Evolutionary conservation across 441 rosid genomes (phyloP).

Genomic region (Populus hybrid): DNA sequence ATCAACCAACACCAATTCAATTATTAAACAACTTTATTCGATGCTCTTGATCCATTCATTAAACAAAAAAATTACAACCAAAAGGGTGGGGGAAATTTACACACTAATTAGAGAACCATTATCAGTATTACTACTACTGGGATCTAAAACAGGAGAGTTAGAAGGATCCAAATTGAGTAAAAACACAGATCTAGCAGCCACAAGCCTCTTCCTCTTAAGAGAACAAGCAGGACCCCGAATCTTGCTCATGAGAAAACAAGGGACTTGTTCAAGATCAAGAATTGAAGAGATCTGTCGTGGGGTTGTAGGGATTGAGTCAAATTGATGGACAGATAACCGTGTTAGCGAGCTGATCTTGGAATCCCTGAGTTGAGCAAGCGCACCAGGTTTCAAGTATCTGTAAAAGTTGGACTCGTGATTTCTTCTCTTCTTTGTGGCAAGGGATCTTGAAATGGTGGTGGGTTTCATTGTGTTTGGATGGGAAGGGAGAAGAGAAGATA

Average conservation of each 20-base stretch:
- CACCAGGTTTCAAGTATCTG: slow-evolving; percentile 60
- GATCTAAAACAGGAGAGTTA: background rate
- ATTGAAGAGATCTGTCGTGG: slow-evolving; percentile 25
- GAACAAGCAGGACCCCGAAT: slow-evolving; percentile 37
- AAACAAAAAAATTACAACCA: background rate
- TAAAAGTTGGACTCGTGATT: background rate
- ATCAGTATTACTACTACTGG: background rate
- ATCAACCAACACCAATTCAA: background rate
- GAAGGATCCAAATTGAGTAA: slow-evolving; percentile 13
- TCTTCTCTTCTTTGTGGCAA: background rate
- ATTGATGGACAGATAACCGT: background rate
- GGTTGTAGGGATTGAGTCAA: slow-evolving; percentile 16
- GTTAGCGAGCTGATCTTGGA: slow-evolving; percentile 36
- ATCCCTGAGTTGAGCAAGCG: slow-evolving; percentile 59
- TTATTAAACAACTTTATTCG: background rate
- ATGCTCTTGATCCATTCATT: background rate
- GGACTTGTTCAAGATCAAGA: slow-evolving; percentile 27
- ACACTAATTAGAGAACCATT: slow-evolving; percentile 12
- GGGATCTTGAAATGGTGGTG: background rate
- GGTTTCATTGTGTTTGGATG: background rate
- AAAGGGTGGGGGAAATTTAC: background rate
- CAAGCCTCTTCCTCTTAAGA: slow-evolving; percentile 45
- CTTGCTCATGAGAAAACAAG: slow-evolving; percentile 31
- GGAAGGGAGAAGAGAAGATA: background rate
- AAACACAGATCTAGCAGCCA: slow-evolving; percentile 43